Conservation (phyloP, 768 basidiomycete species). For the Naematelia aurantialba region DNA sequence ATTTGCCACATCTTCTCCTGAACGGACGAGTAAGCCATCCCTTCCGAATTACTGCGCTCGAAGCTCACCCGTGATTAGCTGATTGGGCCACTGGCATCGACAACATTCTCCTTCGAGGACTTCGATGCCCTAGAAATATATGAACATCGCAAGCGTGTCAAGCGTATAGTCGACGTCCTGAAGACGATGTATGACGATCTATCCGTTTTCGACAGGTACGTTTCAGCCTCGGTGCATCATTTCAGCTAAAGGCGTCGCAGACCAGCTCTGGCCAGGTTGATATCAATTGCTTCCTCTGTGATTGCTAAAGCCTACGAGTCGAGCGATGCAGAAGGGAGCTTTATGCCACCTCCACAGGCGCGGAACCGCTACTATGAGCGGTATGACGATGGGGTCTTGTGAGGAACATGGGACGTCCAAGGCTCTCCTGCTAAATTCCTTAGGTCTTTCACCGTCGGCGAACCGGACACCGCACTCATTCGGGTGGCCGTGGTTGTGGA, state of each 20-base stretch:
- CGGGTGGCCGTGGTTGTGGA: slow-evolving; percentile 73
- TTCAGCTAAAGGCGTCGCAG: slow-evolving; percentile 49
- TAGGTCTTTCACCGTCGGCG: slow-evolving; percentile 69
- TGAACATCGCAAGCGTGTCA: slow-evolving; percentile 68
- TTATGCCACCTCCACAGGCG: slow-evolving; percentile 62
- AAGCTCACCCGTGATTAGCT: slow-evolving; percentile 55
- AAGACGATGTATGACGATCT: slow-evolving; percentile 55
- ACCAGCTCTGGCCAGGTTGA: slow-evolving; percentile 58
- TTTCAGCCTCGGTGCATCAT: background rate
- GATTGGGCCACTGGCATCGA: slow-evolving; percentile 65
- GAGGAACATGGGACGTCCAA: slow-evolving; percentile 24
- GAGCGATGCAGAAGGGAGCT: slow-evolving; percentile 56
- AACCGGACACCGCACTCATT: slow-evolving; percentile 63
- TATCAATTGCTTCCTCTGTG: slow-evolving; percentile 67
- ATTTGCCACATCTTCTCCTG: slow-evolving; percentile 63
- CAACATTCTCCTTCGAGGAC: slow-evolving; percentile 67
- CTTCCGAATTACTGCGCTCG: background rate
- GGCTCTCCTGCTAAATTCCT: slow-evolving; percentile 13
- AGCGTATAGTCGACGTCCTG: slow-evolving; percentile 67
- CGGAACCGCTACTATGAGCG: slow-evolving; percentile 62
- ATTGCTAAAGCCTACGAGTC: slow-evolving; percentile 63
- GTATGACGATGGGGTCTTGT: slow-evolving; percentile 66
- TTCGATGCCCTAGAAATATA: slow-evolving; percentile 67
- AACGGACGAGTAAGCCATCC: slow-evolving; percentile 72
- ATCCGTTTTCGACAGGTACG: slow-evolving; percentile 54